These are phyloP conservation scores for Diaporthe sp. DNA, from an alignment of 2,329 filamentous ascomycete species.

Conservation along the genomic window DNA sequence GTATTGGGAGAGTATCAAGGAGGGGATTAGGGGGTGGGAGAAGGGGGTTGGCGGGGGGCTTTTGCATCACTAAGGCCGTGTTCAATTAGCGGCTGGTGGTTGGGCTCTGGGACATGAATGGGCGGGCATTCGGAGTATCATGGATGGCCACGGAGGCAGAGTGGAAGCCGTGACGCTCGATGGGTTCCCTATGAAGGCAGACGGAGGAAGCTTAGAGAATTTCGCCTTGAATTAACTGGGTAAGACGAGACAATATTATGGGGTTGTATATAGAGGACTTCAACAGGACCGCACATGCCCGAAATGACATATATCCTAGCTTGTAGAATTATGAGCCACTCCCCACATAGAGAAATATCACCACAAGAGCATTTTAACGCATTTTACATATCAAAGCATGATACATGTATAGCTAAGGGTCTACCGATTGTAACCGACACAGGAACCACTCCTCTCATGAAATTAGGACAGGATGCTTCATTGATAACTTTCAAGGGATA, in stretches of 20 bases:
- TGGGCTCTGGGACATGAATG: not conserved
- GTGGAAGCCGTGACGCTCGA: not conserved
- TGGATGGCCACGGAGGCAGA: not conserved
- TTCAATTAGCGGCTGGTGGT: not conserved
- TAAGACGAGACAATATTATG: not conserved
- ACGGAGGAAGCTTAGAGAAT: not conserved
- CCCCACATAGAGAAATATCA: not conserved
- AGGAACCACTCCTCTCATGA: not conserved
- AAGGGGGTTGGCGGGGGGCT: conserved; percentile 64
- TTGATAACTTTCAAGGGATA: too few relatives aligned
- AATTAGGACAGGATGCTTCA: too few relatives aligned
- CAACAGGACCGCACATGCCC: not conserved
- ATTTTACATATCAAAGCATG: not conserved
- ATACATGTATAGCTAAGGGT: not conserved
- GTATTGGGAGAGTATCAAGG: conserved; percentile 92
- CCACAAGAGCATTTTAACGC: not conserved
- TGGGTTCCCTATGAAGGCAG: accelerated
- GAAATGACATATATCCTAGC: not conserved
- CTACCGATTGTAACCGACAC: not conserved
- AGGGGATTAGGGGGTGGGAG: conserved; percentile 88
- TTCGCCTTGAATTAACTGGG: not conserved
- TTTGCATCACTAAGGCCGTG: not conserved
- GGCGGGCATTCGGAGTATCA: not conserved
- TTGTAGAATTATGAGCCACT: not conserved
- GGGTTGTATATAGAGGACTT: not conserved